These are phyloP conservation scores for Aspergillus eucalypticola DNA, from an alignment of 2,329 filamentous ascomycete species.

Conservation along the genomic window DNA sequence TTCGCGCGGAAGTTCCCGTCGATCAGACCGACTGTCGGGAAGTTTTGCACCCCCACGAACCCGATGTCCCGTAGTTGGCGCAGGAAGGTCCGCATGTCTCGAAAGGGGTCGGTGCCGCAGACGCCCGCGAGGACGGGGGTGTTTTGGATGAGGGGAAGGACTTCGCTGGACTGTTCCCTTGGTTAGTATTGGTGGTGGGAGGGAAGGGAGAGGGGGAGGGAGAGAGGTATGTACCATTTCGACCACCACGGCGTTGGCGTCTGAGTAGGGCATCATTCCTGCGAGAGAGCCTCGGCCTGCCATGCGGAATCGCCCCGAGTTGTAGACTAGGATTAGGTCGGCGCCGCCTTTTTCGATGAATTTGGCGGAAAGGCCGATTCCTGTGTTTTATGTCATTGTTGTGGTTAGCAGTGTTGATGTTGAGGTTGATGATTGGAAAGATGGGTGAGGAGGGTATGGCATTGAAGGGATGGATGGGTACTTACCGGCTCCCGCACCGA, in stretches of 20 bases:
- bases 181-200: not conserved
- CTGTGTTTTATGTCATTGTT: constrained; percentile 32
- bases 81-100: constrained; percentile 62
- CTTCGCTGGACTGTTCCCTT: constrained; percentile 57
- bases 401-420: not conserved
- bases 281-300: constrained; percentile 68
- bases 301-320: constrained; percentile 72
- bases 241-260: constrained; percentile 68
- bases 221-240: constrained; percentile 56
- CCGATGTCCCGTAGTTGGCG: constrained; percentile 61
- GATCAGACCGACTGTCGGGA: constrained; percentile 70
- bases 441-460: not conserved
- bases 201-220: no score
- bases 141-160: constrained; percentile 63
- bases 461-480: not conserved
- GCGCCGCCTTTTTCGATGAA: constrained; percentile 68
- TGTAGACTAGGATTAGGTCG: constrained; percentile 72
- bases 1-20: constrained; percentile 68
- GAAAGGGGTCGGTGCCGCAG: constrained; percentile 70
- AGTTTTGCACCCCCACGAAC: constrained; percentile 71
- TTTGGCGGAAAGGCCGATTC: constrained; percentile 70
- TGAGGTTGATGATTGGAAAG: not conserved
- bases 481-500: constrained; percentile 66
- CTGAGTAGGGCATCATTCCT: constrained; percentile 70
- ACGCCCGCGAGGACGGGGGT: constrained; percentile 70